Conservation (phyloP, 495 filamentous ascomycete genomes). For the Coniosporium apollinis region DNA sequence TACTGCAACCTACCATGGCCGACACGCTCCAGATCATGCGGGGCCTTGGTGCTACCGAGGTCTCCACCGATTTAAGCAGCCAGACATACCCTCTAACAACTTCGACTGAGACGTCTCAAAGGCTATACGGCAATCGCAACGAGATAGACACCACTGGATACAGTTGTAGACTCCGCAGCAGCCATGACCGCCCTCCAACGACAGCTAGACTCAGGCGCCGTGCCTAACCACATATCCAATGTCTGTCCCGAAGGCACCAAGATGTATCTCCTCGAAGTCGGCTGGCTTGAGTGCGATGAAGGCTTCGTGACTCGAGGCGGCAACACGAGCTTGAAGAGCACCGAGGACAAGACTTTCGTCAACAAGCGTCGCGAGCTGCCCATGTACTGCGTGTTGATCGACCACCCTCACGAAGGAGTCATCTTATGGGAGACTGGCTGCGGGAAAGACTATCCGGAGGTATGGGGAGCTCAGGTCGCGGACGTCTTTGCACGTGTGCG, state of each 20-base stretch:
- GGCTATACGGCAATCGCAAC: too few species aligned
- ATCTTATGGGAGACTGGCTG: constrained; percentile 37
- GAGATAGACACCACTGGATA: too few species aligned
- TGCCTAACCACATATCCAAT: constrained; percentile 12
- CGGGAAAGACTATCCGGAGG: constrained; percentile 28
- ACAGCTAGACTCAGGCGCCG: constrained; percentile 10
- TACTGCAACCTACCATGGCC: too few species aligned
- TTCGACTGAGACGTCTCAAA: too few species aligned
- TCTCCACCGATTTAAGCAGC: too few species aligned
- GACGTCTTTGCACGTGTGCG: constrained; percentile 32
- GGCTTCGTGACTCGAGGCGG: constrained; percentile 13
- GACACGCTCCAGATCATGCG: too few species aligned
- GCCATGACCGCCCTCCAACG: constrained; percentile 2
- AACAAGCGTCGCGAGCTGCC: constrained; percentile 12
- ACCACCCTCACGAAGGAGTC: constrained; percentile 32
- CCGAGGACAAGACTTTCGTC: constrained; percentile 8
- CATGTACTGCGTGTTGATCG: constrained; percentile 28
- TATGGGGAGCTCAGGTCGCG: constrained; percentile 21
- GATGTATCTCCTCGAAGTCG: constrained; percentile 13
- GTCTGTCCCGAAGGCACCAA: constrained; percentile 12
- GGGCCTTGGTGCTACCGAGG: too few species aligned
- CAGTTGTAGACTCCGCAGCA: too few species aligned
- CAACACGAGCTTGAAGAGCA: constrained; percentile 6
- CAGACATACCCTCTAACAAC: too few species aligned
- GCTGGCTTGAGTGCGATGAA: constrained; percentile 13